phyloP scores from a whole-genome alignment of 2,329 filamentous ascomycete genomes.

The Sarocladium kiliense region DNA sequence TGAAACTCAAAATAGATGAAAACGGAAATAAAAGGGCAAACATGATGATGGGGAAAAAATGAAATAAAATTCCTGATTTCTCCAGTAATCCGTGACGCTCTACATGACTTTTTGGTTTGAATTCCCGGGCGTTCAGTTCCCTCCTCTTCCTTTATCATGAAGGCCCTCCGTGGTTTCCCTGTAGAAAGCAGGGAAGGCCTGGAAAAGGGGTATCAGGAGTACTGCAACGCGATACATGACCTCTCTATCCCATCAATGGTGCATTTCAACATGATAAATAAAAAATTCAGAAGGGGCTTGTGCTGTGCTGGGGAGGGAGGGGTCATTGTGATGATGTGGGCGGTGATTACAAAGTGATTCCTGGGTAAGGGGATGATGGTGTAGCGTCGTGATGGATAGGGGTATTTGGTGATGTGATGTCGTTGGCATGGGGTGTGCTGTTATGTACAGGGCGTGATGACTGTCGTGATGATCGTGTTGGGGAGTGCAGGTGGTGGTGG shows the following conservation, averaged over 20 bases:
- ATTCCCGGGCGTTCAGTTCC: neutral
- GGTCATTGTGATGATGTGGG: neutral
- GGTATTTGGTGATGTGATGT: constrained; percentile 29
- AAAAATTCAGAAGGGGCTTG: constrained; percentile 20
- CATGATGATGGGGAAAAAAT: too few relatives aligned
- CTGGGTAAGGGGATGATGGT: neutral
- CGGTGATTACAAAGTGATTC: constrained; percentile 22
- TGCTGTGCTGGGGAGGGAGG: constrained; percentile 8
- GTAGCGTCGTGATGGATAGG: constrained; percentile 21
- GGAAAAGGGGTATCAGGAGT: neutral
- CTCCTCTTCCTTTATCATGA: neutral
- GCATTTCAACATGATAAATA: constrained; percentile 19
- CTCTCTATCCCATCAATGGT: constrained; percentile 33
- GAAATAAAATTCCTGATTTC: constrained; percentile 8
- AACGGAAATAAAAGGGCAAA: too few relatives aligned
- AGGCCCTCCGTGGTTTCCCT: neutral
- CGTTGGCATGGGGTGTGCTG: neutral
- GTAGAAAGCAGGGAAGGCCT: neutral
- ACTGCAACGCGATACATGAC: constrained; percentile 33
- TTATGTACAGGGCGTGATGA: constrained; percentile 7
- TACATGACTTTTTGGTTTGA: constrained; percentile 33
- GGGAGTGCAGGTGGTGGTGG: neutral
- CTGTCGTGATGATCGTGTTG: constrained; percentile 5
- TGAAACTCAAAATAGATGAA: too few relatives aligned
- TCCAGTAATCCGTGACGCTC: constrained; percentile 17